These are phyloP conservation scores for Thelonectria blattea DNA, from an alignment of 2,329 filamentous ascomycete genomes.

Conservation along the genomic window DNA sequence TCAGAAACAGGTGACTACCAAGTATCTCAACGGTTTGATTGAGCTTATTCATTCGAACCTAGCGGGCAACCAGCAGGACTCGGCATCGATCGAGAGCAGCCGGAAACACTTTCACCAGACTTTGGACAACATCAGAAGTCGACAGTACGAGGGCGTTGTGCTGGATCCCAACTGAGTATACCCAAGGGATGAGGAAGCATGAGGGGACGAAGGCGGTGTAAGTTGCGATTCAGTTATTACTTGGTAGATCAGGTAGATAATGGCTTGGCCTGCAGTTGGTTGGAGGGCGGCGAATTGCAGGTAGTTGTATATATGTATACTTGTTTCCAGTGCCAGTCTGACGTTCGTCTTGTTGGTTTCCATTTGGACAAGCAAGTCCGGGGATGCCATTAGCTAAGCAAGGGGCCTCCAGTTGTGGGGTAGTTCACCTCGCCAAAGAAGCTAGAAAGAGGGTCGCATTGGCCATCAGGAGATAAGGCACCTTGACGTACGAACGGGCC, in stretches of 20 bases:
- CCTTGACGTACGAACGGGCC: background rate
- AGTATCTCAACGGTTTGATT: constrained; percentile 97
- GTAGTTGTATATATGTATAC: constrained; percentile 41
- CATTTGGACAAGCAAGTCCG: background rate
- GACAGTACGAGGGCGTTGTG: constrained; percentile 93
- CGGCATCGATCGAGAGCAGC: constrained; percentile 83
- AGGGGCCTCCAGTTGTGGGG: constrained; percentile 11
- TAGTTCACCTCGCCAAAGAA: background rate
- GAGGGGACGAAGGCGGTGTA: background rate
- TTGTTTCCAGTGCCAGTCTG: constrained; percentile 25
- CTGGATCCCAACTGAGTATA: constrained; percentile 59
- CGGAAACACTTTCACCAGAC: constrained; percentile 95
- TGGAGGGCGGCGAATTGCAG: constrained; percentile 23
- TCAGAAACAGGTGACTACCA: constrained; percentile 74
- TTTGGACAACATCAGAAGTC: constrained; percentile 87
- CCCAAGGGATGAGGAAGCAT: background rate
- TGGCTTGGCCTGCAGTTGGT: constrained; percentile 27
- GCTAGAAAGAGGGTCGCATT: background rate
- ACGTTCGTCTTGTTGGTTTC: background rate
- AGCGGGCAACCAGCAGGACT: constrained; percentile 81
- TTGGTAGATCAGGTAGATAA: constrained; percentile 37
- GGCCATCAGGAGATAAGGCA: constrained; percentile 7
- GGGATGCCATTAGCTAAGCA: background rate
- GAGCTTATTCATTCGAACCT: constrained; percentile 98
- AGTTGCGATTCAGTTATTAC: constrained; percentile 19